Percentiles rank a stretch among this genome's conserved stretches.
These are phyloP conservation scores for Cyclotella atomus DNA, from an alignment of 108 stramenopile genomes.

Conservation along the genomic window DNA sequence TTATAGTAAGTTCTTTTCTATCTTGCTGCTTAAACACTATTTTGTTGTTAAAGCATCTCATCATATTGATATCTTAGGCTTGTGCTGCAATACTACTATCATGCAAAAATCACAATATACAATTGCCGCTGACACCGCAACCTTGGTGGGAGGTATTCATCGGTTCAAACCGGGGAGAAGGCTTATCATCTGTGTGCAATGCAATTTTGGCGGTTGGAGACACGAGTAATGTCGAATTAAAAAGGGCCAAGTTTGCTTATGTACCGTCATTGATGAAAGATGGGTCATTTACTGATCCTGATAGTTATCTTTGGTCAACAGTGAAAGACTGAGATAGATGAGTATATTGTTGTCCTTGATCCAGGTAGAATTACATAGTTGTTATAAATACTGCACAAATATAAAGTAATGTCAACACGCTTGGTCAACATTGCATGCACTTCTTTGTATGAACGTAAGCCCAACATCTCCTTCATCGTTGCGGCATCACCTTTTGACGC, in stretches of 20 bases:
- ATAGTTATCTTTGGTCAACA: slow-evolving; percentile 77
- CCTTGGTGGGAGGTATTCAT: slow-evolving; percentile 80
- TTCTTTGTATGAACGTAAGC: no score
- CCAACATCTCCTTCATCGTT: no score
- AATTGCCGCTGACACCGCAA: slow-evolving; percentile 52
- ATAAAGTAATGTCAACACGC: no score
- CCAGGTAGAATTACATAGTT: no score
- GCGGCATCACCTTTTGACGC: neutral
- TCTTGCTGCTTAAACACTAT: no score
- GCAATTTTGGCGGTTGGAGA: slow-evolving; percentile 58
- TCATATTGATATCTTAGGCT: slow-evolving; percentile 40
- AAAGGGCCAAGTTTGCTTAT: slow-evolving; percentile 43
- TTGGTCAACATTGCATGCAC: no score
- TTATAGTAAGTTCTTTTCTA: slow-evolving; percentile 54
- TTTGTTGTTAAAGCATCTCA: neutral
- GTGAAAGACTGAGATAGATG: slow-evolving; percentile 18
- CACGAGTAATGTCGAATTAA: slow-evolving; percentile 4
- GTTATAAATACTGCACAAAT: no score
- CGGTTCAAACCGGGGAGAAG: slow-evolving; percentile 35
- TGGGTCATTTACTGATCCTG: slow-evolving; percentile 72
- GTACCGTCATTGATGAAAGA: slow-evolving; percentile 50
- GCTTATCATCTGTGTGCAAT: slow-evolving; percentile 62
- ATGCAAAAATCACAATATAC: slow-evolving; percentile 35
- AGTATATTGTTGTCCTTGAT: no score
- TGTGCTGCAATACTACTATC: slow-evolving; percentile 67